Conservation (phyloP, 495 filamentous ascomycete species). For the Saxophila tyrrhenica region DNA sequence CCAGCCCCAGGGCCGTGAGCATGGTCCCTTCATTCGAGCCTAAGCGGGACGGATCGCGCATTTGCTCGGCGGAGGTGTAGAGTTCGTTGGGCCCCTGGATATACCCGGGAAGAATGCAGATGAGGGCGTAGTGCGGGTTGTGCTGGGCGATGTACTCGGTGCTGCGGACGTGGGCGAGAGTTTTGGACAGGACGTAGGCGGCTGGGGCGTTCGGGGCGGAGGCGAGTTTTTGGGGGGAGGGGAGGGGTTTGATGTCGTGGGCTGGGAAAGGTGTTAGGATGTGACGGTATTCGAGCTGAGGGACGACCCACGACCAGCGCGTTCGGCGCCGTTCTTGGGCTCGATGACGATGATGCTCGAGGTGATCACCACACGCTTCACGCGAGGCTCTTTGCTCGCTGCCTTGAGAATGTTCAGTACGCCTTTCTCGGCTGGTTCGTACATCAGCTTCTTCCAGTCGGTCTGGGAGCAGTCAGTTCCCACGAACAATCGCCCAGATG, state of each 20-base stretch:
- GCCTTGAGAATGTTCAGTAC: conserved; percentile 32
- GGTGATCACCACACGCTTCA: conserved; percentile 5
- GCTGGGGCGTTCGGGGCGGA: background rate
- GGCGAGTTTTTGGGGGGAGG: background rate
- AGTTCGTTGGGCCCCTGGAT: background rate
- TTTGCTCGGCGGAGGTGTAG: background rate
- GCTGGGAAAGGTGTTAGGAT: no score
- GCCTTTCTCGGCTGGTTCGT: conserved; percentile 31
- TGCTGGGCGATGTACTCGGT: conserved; percentile 32
- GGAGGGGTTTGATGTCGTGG: background rate
- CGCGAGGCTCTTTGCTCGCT: conserved; percentile 18
- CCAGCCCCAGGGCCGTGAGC: background rate
- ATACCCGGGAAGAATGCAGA: conserved; percentile 37
- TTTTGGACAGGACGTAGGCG: conserved; percentile 30
- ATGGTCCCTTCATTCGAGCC: background rate
- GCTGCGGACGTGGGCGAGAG: conserved; percentile 29
- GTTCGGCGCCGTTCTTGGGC: conserved; percentile 30
- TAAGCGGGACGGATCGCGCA: background rate
- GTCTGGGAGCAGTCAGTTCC: background rate
- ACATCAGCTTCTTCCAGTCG: conserved; percentile 19
- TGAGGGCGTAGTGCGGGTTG: conserved; percentile 34
- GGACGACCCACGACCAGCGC: conserved; percentile 25
- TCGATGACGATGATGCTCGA: conserved; percentile 10
- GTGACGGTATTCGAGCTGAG: conserved; percentile 19
- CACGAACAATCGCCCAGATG: no score